Evolutionary conservation across 805 yeast species (phyloP).

Genomic region (Lipomyces kockii): DNA sequence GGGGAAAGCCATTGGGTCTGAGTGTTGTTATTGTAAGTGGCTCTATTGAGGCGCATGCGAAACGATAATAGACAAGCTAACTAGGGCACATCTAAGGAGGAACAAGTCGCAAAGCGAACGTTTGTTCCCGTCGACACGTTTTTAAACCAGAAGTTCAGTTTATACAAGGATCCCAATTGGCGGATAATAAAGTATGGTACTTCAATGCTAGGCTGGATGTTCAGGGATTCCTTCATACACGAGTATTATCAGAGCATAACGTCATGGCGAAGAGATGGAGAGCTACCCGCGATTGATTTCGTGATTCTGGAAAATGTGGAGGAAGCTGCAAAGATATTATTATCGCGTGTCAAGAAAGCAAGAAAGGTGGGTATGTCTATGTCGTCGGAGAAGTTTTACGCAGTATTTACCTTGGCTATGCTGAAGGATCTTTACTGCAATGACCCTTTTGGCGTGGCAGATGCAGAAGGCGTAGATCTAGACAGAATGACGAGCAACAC

Average conservation of each 20-base stretch:
- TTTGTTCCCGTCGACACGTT: conserved; percentile 20
- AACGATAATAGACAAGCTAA: not conserved
- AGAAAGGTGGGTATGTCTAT: not conserved
- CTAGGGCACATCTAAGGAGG: conserved; percentile 8
- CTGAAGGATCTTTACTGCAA: conserved; percentile 14
- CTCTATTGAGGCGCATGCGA: not conserved
- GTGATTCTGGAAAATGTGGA: conserved; percentile 28
- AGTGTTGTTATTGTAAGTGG: conserved; percentile 24
- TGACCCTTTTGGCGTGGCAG: conserved; percentile 22
- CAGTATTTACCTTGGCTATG: conserved; percentile 25
- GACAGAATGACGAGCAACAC: not conserved
- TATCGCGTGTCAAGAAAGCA: conserved; percentile 16
- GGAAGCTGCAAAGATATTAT: conserved; percentile 21
- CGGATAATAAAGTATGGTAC: conserved; percentile 13
- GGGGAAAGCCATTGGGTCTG: conserved; percentile 28
- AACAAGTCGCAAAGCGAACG: conserved; percentile 8
- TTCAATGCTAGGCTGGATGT: conserved; percentile 18
- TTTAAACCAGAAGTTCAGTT: conserved; percentile 9
- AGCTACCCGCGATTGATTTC: conserved; percentile 16
- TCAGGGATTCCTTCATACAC: conserved; percentile 18
- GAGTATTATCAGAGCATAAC: conserved; percentile 12
- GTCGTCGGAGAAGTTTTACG: conserved; percentile 7
- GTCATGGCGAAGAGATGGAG: conserved; percentile 14
- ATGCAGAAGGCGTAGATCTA: not conserved
- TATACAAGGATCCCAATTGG: conserved; percentile 27